These are phyloP conservation scores for Tolypocladium paradoxum DNA, from an alignment of 2,329 filamentous ascomycete genomes.

Conservation along the genomic window DNA sequence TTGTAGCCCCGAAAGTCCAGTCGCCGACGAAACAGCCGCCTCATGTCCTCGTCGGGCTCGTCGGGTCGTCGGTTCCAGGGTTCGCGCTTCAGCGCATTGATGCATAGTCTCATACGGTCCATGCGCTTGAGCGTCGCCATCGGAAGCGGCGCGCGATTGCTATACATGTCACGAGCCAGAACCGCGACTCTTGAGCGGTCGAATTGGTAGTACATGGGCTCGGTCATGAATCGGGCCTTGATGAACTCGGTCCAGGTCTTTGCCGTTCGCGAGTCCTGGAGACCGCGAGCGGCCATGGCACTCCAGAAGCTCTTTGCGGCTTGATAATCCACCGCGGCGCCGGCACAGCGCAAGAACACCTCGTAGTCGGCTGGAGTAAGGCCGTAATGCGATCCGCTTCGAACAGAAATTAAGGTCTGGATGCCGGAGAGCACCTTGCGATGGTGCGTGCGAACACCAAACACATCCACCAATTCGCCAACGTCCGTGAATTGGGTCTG, in stretches of 20 bases:
- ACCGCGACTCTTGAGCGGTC: slow-evolving; percentile 29
- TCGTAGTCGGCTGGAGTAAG: slow-evolving; percentile 31
- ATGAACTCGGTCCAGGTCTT: slow-evolving; percentile 33
- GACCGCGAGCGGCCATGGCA: slow-evolving; percentile 14
- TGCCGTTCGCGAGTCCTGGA: slow-evolving; percentile 19
- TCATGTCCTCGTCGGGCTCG: slow-evolving; percentile 13
- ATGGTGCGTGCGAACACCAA: slow-evolving; percentile 34
- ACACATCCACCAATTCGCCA: slow-evolving; percentile 26
- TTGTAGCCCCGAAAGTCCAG: slow-evolving; percentile 13
- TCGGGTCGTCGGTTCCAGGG: slow-evolving; percentile 20
- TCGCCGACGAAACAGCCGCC: slow-evolving; percentile 15
- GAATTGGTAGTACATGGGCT: slow-evolving; percentile 35
- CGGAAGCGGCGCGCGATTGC: slow-evolving; percentile 5
- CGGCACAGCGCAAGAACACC: slow-evolving; percentile 35
- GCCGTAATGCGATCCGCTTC: slow-evolving; percentile 14
- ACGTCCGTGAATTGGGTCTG: slow-evolving; percentile 29
- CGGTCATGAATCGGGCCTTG: slow-evolving; percentile 34
- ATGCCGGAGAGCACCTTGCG: slow-evolving; percentile 23
- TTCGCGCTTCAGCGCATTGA: slow-evolving; percentile 13
- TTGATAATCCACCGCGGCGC: slow-evolving; percentile 27
- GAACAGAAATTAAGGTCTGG: slow-evolving; percentile 20
- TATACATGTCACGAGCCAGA: slow-evolving; percentile 26
- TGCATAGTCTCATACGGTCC: slow-evolving; percentile 19
- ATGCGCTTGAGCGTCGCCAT: slow-evolving; percentile 12
- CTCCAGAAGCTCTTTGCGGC: slow-evolving; percentile 25